Conservation (phyloP, 192 early-diverging fungal species). For the Kickxella alabastrina region DNA sequence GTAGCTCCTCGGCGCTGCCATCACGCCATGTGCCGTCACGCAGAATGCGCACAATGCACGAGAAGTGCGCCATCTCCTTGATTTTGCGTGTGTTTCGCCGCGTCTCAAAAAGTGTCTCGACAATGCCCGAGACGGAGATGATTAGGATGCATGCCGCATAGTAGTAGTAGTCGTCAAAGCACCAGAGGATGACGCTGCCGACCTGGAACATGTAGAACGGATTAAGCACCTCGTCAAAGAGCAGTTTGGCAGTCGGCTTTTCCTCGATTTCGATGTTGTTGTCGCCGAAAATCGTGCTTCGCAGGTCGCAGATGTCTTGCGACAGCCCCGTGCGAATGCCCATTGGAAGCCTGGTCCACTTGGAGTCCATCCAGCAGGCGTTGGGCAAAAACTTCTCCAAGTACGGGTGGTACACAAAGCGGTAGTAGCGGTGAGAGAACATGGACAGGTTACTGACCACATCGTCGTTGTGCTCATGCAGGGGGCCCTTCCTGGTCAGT, state of each 20-base stretch:
- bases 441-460: constrained; percentile 28
- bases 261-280: constrained; percentile 73
- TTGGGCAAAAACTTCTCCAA: constrained; percentile 46
- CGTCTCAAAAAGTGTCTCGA: constrained; percentile 76
- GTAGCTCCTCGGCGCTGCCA: constrained; percentile 70
- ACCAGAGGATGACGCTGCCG: constrained; percentile 76
- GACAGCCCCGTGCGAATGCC: constrained; percentile 53
- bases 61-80: constrained; percentile 83
- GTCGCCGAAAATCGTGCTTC: constrained; percentile 64
- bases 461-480: constrained; percentile 33
- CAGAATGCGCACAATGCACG: constrained; percentile 72
- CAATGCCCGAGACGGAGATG: constrained; percentile 75
- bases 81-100: constrained; percentile 64
- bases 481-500: constrained; percentile 31
- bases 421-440: constrained; percentile 53
- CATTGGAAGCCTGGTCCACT: constrained; percentile 38
- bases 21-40: constrained; percentile 57
- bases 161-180: constrained; percentile 89
- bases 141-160: constrained; percentile 91
- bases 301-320: constrained; percentile 53
- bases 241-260: constrained; percentile 56
- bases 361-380: constrained; percentile 48
- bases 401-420: constrained; percentile 51
- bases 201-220: constrained; percentile 84
- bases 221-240: constrained; percentile 72